Conservation (phyloP, 116 monocot genomes). For the Trichopus zeylanicus region DNA sequence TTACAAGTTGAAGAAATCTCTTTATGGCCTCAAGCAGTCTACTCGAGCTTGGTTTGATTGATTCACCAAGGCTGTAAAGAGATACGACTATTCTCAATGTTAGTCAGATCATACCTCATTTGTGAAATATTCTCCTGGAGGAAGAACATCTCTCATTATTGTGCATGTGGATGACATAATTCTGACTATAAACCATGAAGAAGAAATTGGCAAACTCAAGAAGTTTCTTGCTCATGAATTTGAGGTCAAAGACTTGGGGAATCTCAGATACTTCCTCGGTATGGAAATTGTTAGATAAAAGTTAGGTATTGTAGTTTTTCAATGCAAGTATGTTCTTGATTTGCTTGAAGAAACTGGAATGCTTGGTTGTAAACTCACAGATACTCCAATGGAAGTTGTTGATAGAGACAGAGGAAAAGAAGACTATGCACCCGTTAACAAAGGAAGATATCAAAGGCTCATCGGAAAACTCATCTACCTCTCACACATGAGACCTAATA, state of each 20-base stretch:
- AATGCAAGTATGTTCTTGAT: background rate
- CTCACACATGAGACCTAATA: constrained; percentile 1
- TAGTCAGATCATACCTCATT: background rate
- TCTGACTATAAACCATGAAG: background rate
- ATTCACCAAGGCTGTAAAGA: background rate
- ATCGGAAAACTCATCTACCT: constrained; percentile 1
- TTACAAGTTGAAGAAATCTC: background rate
- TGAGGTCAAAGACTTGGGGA: background rate
- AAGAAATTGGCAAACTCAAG: background rate
- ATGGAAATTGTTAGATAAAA: background rate
- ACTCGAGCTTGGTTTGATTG: background rate
- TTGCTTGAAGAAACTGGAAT: background rate
- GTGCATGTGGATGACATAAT: background rate
- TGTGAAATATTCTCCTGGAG: background rate
- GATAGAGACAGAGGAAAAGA: background rate
- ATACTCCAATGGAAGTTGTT: background rate
- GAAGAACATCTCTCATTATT: background rate
- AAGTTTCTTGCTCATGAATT: background rate
- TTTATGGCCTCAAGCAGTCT: background rate
- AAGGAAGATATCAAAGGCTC: background rate
- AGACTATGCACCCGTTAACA: background rate
- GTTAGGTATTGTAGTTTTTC: background rate
- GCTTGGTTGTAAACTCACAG: background rate
- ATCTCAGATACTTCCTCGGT: background rate
- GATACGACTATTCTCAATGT: background rate